Base-by-base conservation (phyloP, 1,284 basidiomycete genomes). In the Leccinum subspadiceum region DNA sequence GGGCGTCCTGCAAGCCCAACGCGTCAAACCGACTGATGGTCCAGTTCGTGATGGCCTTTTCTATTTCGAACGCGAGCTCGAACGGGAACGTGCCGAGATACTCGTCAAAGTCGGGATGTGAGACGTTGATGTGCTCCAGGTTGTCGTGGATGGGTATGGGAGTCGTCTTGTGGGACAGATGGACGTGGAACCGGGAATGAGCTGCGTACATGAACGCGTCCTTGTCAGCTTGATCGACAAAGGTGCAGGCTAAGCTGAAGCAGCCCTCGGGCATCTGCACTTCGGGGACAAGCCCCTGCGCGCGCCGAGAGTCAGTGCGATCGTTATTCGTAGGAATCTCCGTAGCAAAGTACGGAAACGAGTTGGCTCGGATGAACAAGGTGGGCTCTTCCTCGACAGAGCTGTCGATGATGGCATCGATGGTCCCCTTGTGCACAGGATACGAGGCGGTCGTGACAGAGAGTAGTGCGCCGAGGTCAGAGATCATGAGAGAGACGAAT, bases 51-150 rank as follows among this genome's bases (percentile, higher is more conserved):
- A 77, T 54, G 0, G 73, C 71, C 57, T 78, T 79, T 35, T 79
- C 74, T 3, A 74, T 62, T 58, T 79, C 76, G 54, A 79, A 78
- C 8, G 72, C 78, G 20, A 79, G 65, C 31, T 66, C 63, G 53
- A 79, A 79, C 2, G 70, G 66, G 1, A 79, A 54, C 1, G 60
- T 50, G 5, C 48, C 10, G 37, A 78, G 66, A 49, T 73, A 54
- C 10, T 67, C 58, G n/a, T 24, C 22, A 6, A 77, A 60, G 9
- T 17, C 44, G 17, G 58, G 22, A 15, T 24, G 15, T 15, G 56
- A 7, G 15, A 29, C 35, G 2, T 39, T 49, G 22, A 49, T 17
- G 13, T 24, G 37, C 22, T 35, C 17, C 24, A 39, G 52, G 20
- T 17, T 57, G n/a, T 70, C 64, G 15, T 66, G 53, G 22, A 73